Evolutionary conservation across 2,329 filamentous ascomycete species (phyloP).

Genomic region (Cercospora canescens): DNA sequence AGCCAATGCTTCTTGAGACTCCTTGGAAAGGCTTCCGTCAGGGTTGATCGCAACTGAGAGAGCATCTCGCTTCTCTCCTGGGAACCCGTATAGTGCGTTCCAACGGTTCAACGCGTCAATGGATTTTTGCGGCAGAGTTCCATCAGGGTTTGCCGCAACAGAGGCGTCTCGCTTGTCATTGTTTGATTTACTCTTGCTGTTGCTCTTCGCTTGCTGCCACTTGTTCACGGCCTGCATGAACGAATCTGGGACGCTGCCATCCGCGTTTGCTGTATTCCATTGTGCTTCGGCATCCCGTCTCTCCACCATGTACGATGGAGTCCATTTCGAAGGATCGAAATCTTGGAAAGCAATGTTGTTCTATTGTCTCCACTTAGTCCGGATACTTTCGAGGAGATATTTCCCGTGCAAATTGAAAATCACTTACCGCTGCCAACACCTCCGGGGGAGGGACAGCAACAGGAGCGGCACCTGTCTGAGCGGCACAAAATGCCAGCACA

Average conservation of each 20-base stretch:
- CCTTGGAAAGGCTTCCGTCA: not conserved
- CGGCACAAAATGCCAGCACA: not conserved
- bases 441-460: not conserved
- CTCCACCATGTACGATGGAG: not conserved
- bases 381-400: no score
- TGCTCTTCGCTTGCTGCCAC: not conserved
- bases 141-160: not conserved
- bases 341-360: not conserved
- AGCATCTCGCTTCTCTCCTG: not conserved
- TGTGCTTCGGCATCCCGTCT: not conserved
- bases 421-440: not conserved
- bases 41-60: not conserved
- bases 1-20: not conserved
- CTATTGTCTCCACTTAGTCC: not conserved
- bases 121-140: not conserved
- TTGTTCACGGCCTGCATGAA: slow-evolving; percentile 4
- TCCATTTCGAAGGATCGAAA: not conserved
- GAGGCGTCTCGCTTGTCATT: not conserved
- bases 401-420: not conserved
- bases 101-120: not conserved
- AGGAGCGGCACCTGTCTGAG: not conserved
- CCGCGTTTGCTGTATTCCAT: not conserved
- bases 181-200: not conserved
- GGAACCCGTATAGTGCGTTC: not conserved
- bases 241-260: not conserved